Percentiles rank a stretch among this genome's conserved stretches.
Conservation (phyloP, 768 basidiomycete species). For the Tulasnella calospora region DNA sequence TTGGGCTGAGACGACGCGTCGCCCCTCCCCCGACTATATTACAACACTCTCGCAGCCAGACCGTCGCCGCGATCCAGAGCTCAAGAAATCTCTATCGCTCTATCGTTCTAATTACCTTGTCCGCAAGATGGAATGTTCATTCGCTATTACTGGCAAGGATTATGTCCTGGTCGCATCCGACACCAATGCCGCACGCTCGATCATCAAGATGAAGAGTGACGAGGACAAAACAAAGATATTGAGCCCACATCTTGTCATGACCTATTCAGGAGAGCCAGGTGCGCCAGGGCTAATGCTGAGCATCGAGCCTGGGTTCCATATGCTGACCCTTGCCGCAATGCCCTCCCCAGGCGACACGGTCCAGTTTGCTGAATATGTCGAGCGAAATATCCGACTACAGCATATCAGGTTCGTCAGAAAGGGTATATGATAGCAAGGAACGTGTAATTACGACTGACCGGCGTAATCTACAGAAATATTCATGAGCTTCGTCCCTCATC, state of each 20-base stretch:
- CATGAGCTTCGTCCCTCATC: constrained; percentile 84
- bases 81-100: neutral
- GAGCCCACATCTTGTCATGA: constrained; percentile 88
- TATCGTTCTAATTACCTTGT: neutral
- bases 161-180: constrained; percentile 92
- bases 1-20: constrained; percentile 24
- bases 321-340: neutral
- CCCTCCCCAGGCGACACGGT: constrained; percentile 75
- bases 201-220: constrained; percentile 96
- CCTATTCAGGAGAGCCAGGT: constrained; percentile 93
- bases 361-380: constrained; percentile 93
- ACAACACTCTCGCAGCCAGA: neutral
- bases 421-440: neutral
- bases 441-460: neutral
- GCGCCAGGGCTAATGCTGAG: constrained; percentile 30
- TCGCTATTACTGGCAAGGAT: constrained; percentile 86
- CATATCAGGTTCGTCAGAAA: constrained; percentile 65
- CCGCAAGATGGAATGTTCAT: constrained; percentile 80
- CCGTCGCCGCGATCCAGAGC: neutral
- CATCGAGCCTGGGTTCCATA: neutral
- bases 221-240: constrained; percentile 95
- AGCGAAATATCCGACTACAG: constrained; percentile 92
- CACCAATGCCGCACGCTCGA: constrained; percentile 80
- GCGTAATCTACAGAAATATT: constrained; percentile 48
- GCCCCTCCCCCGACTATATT: constrained; percentile 1